Percentiles rank a stretch among this genome's conserved stretches.
Evolutionary conservation across 768 basidiomycete species (phyloP).

Genomic region (Tephrocybe rancida): DNA sequence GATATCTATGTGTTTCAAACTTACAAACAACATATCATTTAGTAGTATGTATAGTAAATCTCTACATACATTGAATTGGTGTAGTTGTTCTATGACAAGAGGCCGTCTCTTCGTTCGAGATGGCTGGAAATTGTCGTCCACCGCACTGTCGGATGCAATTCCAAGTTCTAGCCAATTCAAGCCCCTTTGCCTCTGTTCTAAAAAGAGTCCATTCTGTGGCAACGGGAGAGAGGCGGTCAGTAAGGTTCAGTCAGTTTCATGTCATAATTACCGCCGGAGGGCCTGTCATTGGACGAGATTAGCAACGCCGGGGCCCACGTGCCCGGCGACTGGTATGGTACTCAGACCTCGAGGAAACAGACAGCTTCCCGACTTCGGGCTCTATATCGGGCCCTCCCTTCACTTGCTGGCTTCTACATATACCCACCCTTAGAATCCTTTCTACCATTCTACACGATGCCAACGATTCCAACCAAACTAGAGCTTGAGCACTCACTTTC

Average conservation of each 20-base stretch:
- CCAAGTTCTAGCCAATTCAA: no score
- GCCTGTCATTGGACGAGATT: neutral
- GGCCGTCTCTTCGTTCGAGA: no score
- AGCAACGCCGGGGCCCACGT: neutral
- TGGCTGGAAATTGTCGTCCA: no score
- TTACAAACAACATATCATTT: neutral
- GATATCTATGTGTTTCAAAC: neutral
- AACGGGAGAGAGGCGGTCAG: no score
- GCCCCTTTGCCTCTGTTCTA: no score
- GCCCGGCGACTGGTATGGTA: constrained; percentile 17
- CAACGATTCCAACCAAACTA: neutral
- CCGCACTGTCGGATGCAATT: no score
- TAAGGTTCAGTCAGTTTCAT: no score
- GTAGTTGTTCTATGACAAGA: no score
- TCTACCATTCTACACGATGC: neutral
- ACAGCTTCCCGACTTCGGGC: neutral
- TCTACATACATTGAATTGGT: neutral
- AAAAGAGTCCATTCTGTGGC: no score
- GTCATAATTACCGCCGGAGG: neutral
- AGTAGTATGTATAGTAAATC: neutral
- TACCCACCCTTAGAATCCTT: neutral
- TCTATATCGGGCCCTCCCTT: neutral
- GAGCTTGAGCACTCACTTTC: neutral
- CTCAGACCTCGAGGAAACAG: constrained; percentile 2
- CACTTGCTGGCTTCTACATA: neutral